Evolutionary conservation across 1,284 basidiomycete species (phyloP).

Genomic region (Irpex lacteus): DNA sequence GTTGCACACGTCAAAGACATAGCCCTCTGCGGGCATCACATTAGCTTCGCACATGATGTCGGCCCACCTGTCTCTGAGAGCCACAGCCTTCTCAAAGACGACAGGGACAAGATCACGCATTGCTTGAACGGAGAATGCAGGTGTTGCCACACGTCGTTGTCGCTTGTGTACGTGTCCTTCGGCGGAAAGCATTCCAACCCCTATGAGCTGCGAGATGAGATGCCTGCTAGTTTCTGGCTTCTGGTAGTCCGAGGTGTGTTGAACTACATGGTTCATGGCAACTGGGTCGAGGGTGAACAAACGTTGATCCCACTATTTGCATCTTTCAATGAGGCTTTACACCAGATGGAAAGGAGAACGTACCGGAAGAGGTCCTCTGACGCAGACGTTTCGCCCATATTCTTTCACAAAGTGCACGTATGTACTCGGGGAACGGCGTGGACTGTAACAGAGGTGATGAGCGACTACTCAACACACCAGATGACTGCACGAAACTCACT

Average conservation of each 20-base stretch:
- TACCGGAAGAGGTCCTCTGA: conserved; percentile 66
- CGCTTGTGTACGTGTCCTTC: conserved; percentile 74
- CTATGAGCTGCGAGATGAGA: conserved; percentile 72
- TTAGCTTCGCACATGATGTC: conserved; percentile 34
- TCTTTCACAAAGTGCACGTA: conserved; percentile 51
- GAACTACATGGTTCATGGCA: conserved; percentile 68
- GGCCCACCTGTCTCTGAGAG: conserved; percentile 61
- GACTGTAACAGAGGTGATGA: conserved; percentile 35
- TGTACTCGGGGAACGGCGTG: conserved; percentile 48
- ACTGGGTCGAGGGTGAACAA: conserved; percentile 73
- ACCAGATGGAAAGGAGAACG: conserved; percentile 20
- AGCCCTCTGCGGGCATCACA: conserved; percentile 18
- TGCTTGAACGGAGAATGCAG: conserved; percentile 77
- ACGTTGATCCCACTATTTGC: conserved; percentile 67
- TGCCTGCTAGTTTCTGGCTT: conserved; percentile 78
- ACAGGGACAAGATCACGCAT: conserved; percentile 67
- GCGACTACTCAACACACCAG: background rate
- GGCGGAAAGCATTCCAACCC: conserved; percentile 73
- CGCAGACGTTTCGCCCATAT: conserved; percentile 44
- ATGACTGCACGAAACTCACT: conserved; percentile 40
- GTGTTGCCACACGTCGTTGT: conserved; percentile 70
- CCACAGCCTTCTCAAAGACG: conserved; percentile 62
- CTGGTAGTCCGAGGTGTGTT: conserved; percentile 67
- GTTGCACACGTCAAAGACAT: conserved; percentile 60
- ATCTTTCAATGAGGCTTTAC: background rate